Conservation (phyloP, 202 grass and related monocot genomes). For the Carex sylvatica region DNA sequence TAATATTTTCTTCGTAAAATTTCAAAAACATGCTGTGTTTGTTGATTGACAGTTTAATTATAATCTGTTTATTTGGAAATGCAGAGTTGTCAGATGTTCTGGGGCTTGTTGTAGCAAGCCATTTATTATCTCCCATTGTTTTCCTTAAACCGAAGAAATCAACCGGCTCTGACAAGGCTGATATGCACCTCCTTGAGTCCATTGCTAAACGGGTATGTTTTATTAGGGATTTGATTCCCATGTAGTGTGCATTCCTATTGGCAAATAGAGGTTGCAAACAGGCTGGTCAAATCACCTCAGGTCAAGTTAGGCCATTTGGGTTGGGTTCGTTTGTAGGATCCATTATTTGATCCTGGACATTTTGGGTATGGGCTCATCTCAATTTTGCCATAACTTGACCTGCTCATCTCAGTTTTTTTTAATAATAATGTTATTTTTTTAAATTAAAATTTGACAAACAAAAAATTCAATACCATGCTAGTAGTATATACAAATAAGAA, state of each 20-base stretch:
- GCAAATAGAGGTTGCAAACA: not conserved
- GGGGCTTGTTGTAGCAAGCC: constrained; percentile 67
- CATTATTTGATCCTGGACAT: constrained; percentile 1
- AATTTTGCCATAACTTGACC: no score
- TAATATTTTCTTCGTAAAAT: constrained; percentile 8
- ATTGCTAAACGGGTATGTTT: constrained; percentile 60
- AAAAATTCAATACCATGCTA: no score
- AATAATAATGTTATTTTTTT: no score
- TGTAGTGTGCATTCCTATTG: not conserved
- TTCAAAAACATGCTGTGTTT: not conserved
- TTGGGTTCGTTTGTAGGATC: constrained; percentile 1
- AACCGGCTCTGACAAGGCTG: constrained; percentile 39
- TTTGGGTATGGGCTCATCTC: not conserved
- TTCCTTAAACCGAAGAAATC: constrained; percentile 81
- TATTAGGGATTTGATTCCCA: not conserved
- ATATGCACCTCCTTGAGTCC: constrained; percentile 59
- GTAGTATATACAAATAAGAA: no score
- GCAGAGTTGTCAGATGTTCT: constrained; percentile 61
- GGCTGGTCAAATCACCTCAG: not conserved
- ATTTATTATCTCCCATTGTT: constrained; percentile 68
- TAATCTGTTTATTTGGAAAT: constrained; percentile 2
- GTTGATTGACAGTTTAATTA: constrained; percentile 9
- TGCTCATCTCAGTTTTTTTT: no score
- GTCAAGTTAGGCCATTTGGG: not conserved
- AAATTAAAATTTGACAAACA: no score